Evolutionary conservation across 148 eudicot genomes (phyloP).

Genomic region (Vaccinium macrocarpon): DNA sequence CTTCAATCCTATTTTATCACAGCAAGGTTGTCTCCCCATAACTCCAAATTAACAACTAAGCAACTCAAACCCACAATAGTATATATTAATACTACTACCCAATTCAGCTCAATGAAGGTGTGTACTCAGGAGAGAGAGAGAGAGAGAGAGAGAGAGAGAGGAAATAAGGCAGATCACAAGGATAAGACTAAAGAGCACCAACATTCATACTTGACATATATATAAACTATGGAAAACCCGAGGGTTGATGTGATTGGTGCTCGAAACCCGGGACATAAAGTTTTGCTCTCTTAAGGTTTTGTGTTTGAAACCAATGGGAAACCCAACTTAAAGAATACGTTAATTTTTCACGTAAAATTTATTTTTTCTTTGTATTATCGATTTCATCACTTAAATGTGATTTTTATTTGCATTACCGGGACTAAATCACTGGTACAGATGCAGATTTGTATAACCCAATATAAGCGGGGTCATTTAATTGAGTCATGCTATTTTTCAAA

Average conservation of each 20-base stretch:
- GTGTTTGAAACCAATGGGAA: background rate
- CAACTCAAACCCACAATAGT: background rate
- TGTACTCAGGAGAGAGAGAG: conserved; percentile 1
- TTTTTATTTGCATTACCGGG: too few relatives aligned
- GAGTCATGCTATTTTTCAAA: too few relatives aligned
- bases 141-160: background rate
- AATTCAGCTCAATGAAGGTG: background rate
- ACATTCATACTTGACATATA: background rate
- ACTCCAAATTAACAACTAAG: background rate
- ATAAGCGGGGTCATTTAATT: too few relatives aligned
- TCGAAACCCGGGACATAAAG: background rate
- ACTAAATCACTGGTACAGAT: too few relatives aligned
- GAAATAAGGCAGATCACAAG: background rate
- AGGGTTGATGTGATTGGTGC: background rate
- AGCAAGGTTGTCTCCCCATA: conserved; percentile 61
- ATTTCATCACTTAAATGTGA: too few relatives aligned
- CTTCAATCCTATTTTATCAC: conserved; percentile 55
- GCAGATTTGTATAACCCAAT: too few relatives aligned
- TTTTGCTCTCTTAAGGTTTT: background rate
- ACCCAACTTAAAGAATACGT: background rate
- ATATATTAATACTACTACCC: background rate
- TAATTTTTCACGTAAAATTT: background rate
- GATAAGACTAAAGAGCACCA: conserved; percentile 13
- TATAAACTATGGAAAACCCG: background rate
- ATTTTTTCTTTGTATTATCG: too few relatives aligned